phyloP scores from a whole-genome alignment of 2,329 filamentous ascomycete genomes.

The Fusarium cicatricum region DNA sequence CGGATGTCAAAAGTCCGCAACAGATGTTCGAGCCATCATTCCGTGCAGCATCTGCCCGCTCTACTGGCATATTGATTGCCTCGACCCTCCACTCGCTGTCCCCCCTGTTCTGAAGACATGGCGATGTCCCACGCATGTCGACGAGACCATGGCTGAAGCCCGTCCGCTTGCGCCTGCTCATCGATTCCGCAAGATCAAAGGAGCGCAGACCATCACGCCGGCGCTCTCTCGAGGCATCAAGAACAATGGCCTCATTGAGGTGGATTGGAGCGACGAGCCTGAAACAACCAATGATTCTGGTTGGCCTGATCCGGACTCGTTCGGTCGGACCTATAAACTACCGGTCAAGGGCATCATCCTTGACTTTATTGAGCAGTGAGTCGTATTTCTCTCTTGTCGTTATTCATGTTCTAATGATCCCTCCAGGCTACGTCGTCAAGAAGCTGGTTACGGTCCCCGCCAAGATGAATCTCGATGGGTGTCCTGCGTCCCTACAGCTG shows the following conservation, averaged over 20 bases:
- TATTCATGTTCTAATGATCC: constrained; percentile 22
- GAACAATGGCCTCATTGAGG: constrained; percentile 77
- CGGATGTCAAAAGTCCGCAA: constrained; percentile 73
- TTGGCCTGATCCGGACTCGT: constrained; percentile 66
- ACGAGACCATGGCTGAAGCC: constrained; percentile 72
- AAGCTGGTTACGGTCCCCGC: constrained; percentile 49
- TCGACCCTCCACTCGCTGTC: constrained; percentile 82
- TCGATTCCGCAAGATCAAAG: constrained; percentile 68
- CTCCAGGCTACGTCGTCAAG: constrained; percentile 48
- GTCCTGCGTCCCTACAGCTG: constrained; percentile 39
- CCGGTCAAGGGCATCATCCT: constrained; percentile 71
- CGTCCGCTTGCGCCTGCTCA: constrained; percentile 68
- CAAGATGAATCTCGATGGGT: constrained; percentile 44
- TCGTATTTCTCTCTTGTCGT: constrained; percentile 17
- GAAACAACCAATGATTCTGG: constrained; percentile 63
- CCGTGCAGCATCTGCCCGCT: constrained; percentile 84
- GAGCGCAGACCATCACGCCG: constrained; percentile 60
- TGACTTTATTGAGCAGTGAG: constrained; percentile 75
- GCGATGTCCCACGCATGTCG: constrained; percentile 88
- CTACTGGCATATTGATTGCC: constrained; percentile 91
- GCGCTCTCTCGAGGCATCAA: constrained; percentile 68
- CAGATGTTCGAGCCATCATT: constrained; percentile 73
- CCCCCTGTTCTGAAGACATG: constrained; percentile 81
- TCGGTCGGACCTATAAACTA: constrained; percentile 72
- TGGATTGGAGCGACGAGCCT: constrained; percentile 67